Base-by-base conservation (phyloP, 202 grass and related monocot genomes). In the Saccharum hybrid region DNA sequence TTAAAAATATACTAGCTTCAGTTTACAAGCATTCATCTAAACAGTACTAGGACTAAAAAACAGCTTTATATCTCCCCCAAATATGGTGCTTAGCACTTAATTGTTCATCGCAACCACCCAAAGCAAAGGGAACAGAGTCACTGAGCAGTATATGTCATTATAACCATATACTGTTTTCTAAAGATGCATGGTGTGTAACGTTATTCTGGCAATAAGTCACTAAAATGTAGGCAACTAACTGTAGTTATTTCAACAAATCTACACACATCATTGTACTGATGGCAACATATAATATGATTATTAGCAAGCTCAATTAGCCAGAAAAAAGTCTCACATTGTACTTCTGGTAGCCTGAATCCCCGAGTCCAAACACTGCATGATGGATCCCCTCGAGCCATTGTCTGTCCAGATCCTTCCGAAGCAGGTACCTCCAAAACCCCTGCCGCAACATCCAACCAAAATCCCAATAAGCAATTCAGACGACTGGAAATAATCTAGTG, bases 331-430 rank as follows among this genome's bases (percentile, higher is more conserved):
- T 86, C 76, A 94, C 93, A 84, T 96, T 96, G 81, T 96, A 96
- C 84, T 96, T 98, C 75, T 94, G 93, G 84, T 96, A 98, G 4
- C 96, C 93, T 21, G 93, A 98, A 87, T 98, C 96, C 7, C 96
- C 91, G 15, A 98, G 85, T 22, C 96, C 96, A 87, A 98, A 96
- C 36, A 98, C 96, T 19, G 93, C 87, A 84, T 90, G 89, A 18
- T 39, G 75, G 76, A 96, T 34, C 10, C 89, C 91, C 75, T 87
- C 48, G n/a, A 96, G 82, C 96, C 92, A 98, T 71, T 72, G 68
- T 12, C 60, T 63, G 23, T 83, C 65, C 59, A 98, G 79, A 82
- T 93, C 86, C 78, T 89, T 93, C 63, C 41, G 84, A 33, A 92
- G 90, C 61, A 98, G 72, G 86, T 86, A 86, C 16, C 63, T 94